Evolutionary conservation across 129 eudicot species (phyloP).

Genomic region (Helianthus tuberosus): DNA sequence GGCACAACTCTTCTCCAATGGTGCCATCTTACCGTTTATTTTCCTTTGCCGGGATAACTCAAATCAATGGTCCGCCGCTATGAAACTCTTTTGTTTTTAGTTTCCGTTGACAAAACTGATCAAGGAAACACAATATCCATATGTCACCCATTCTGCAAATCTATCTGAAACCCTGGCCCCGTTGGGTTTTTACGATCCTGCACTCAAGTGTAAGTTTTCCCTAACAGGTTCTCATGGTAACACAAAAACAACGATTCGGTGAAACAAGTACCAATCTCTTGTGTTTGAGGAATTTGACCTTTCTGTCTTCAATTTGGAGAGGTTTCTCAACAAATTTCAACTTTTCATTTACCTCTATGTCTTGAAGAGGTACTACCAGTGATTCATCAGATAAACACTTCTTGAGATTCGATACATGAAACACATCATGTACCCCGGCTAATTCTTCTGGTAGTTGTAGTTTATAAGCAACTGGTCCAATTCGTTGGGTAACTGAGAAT

Average conservation of each 20-base stretch:
- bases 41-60: conserved; percentile 56
- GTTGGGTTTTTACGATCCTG: conserved; percentile 24
- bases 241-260: background rate
- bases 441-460: too few species aligned
- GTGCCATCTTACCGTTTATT: conserved; percentile 39
- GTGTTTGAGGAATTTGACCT: too few species aligned
- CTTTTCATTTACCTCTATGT: too few species aligned
- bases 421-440: too few species aligned
- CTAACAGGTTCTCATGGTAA: background rate
- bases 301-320: too few species aligned
- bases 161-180: conserved; percentile 47
- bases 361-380: too few species aligned
- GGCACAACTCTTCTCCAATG: conserved; percentile 2
- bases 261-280: too few species aligned
- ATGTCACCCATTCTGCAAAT: conserved; percentile 60
- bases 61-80: conserved; percentile 14
- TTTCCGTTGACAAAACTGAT: conserved; percentile 28
- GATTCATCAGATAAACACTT: too few species aligned
- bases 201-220: conserved; percentile 5
- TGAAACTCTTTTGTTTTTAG: background rate
- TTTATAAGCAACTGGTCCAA: too few species aligned
- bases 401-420: too few species aligned
- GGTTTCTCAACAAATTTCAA: too few species aligned
- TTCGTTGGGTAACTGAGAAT: too few species aligned
- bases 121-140: conserved; percentile 69